Evolutionary conservation across 805 yeast species (phyloP), one percentile per base, ranked within the genome.

Genomic region (Isabelozyma gotoi): DNA sequence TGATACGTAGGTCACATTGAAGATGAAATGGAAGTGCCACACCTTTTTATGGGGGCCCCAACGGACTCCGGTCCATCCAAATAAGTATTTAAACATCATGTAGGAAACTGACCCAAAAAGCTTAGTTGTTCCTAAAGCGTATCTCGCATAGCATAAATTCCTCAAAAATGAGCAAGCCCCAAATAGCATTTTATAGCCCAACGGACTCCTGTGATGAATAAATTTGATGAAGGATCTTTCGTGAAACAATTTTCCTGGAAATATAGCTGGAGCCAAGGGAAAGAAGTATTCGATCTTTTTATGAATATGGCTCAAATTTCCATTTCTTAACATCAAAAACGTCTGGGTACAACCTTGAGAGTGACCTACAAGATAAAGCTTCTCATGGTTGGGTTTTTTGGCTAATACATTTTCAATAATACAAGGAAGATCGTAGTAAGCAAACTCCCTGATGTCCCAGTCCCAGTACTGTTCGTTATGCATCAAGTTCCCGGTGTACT

Each of bases 271-370:
- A 0, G 97, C 87, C 42, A 92, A 65, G 0, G 92, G 88, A 20
- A 88, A 71, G 56, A 88, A 88, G 42, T 78, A 74, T 42, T 82
- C 83, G 15, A 92, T 62, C 48, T 81, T 82, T 3, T 68, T 64
- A 38, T 81, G 80, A 32, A 80, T 51, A 2, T 56, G 51, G 4
- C 40, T 32, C 32, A 67, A 54, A 15, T 65, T 52, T 4, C 52
- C 57, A 48, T 69, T 68, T 14, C 85, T 76, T 29, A 94, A 67
- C 38, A 89, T 79, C 54, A 86, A 67, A 43, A 89, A 85, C 0
- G 85, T 75, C 62, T 91, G 96, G 0, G 97, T 81, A 2, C 97
- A 90, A 0, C 98, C 98, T 65, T 94, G 98, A 12, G 96, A 88
- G 60, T 92, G 99, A 1, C 91, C 91, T 7, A 84, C 74, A 17